phyloP scores from a whole-genome alignment of 345 rosid genomes.

The Salix viminalis region DNA sequence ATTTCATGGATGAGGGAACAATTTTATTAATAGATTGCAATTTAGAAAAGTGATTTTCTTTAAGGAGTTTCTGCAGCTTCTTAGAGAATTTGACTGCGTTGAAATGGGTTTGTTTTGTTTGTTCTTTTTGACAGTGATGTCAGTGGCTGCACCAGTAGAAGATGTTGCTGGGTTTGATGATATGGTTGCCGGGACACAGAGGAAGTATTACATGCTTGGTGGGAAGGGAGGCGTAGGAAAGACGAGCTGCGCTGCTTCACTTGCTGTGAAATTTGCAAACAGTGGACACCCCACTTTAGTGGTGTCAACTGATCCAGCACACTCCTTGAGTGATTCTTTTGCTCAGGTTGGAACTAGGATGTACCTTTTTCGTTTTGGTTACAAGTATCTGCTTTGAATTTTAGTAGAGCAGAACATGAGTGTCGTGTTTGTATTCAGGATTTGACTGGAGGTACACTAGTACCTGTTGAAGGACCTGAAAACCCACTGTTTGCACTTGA shows the following conservation, averaged over 20 bases:
- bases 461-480: constrained; percentile 90
- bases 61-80: not conserved
- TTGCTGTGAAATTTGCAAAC: constrained; percentile 91
- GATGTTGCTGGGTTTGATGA: constrained; percentile 69
- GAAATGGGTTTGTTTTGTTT: not conserved
- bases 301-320: constrained; percentile 98
- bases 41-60: not conserved
- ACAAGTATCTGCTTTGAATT: not conserved
- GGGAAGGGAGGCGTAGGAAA: constrained; percentile 99
- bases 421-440: constrained; percentile 40
- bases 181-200: constrained; percentile 71
- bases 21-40: not conserved
- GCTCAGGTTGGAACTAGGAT: constrained; percentile 57
- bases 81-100: not conserved
- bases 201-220: constrained; percentile 96
- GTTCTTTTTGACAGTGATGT: constrained; percentile 51
- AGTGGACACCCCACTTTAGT: constrained; percentile 96
- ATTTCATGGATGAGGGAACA: not conserved
- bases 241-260: constrained; percentile 97
- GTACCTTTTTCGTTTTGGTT: constrained; percentile 4
- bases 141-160: constrained; percentile 82
- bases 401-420: not conserved
- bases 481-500: constrained; percentile 91
- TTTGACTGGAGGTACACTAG: constrained; percentile 82
- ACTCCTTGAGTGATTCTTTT: constrained; percentile 93